Evolutionary conservation across 306 rosid species (phyloP), one percentile per base, ranked within the genome.

Genomic region (Erythrophleum fordii): DNA sequence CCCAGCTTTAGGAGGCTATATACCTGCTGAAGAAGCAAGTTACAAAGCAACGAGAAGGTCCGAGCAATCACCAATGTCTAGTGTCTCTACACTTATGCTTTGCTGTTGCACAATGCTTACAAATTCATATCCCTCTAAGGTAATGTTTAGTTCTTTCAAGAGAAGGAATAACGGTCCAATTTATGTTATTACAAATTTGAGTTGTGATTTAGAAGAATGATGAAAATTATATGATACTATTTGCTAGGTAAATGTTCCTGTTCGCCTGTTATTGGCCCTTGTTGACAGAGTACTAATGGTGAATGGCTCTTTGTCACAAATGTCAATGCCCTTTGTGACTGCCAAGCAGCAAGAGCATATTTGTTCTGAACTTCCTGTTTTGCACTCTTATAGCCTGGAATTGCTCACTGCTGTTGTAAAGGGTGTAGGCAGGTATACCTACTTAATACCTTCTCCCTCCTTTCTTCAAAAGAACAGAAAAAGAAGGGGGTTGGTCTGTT

Each of bases 341-440:
- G 76, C 88, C 69, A 84, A 72, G 83, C 94, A 92, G 80, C 98
- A 96, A 88, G 97, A 93, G 77, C 83, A 83, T 48, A 81, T 96
- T 61, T 92, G 97, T 84, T 92, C 91, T 22, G 92, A 89, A 84
- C 99, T 96, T 83, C 98, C 99, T 34, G 85, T 68, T 31, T 83
- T 93, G 89, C 99, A 96, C 85, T 86, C 72, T 28, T 60, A 76
- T 79, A 66, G 90, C 86, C 58, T 96, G 86, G 97, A 96, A 42
- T 88, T 96, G 74, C 97, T 96, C 52, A 58, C 61, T 77, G 92
- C 92, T 45, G 77, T 93, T 42, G 75, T 92, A 66, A 89, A 86
- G 87, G 91, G 90, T 67, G 82, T 79, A 18, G 92, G 93, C 72
- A 92, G 98, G 99, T 88, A 89, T 79, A 80, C 23, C 58, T 75